phyloP scores from a whole-genome alignment of 371 early-diverging fungal genomes.

The Mortierella sp. region DNA sequence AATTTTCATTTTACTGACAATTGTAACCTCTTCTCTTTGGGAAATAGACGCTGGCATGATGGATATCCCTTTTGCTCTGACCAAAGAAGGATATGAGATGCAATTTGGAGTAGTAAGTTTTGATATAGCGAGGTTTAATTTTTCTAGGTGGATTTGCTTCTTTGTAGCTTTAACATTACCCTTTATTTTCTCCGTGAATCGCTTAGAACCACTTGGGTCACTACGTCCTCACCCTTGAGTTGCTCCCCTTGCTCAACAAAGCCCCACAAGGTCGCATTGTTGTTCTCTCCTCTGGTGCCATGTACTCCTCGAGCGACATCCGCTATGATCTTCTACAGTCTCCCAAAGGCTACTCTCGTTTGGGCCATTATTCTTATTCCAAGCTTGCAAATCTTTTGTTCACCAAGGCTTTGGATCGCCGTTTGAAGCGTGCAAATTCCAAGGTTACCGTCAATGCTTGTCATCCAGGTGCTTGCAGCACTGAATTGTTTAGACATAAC shows the following conservation, averaged over 20 bases:
- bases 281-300: conserved; percentile 61
- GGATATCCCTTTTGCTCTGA: conserved; percentile 48
- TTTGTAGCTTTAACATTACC: neutral
- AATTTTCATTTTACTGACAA: neutral
- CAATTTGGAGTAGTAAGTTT: conserved; percentile 54
- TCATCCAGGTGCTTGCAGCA: conserved; percentile 69
- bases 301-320: conserved; percentile 53
- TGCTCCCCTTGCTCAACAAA: conserved; percentile 62
- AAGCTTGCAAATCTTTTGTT: conserved; percentile 77
- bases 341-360: conserved; percentile 55
- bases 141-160: neutral
- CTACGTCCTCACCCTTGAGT: conserved; percentile 36
- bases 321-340: conserved; percentile 54
- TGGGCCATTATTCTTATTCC: conserved; percentile 62
- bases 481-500: conserved; percentile 57
- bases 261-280: conserved; percentile 63
- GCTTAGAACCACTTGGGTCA: conserved; percentile 51
- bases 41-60: conserved; percentile 58
- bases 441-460: conserved; percentile 60
- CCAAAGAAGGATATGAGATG: conserved; percentile 53
- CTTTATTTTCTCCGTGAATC: neutral
- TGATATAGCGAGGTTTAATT: no score
- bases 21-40: neutral
- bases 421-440: conserved; percentile 36
- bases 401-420: conserved; percentile 60